These are phyloP conservation scores for Hsuehochloa calcarea DNA, from an alignment of 176 grass and related monocot species.

Conservation along the genomic window DNA sequence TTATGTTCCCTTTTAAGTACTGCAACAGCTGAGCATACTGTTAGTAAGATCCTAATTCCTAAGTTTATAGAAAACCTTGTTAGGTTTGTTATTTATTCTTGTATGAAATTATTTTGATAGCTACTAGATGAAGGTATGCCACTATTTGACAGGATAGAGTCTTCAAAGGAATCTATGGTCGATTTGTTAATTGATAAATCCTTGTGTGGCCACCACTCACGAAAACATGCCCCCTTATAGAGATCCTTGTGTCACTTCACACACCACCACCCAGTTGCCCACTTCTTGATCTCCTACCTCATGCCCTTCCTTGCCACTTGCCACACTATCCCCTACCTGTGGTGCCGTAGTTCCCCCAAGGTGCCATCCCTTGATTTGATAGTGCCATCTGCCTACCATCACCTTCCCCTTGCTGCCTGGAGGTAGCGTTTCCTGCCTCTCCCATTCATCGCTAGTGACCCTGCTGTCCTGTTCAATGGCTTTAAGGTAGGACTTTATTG, in stretches of 20 bases:
- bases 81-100: not conserved
- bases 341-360: not conserved
- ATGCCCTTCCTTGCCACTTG: not conserved
- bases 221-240: not conserved
- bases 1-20: not conserved
- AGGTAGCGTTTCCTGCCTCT: not conserved
- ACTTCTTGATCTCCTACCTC: not conserved
- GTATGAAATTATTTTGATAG: not conserved
- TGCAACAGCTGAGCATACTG: not conserved
- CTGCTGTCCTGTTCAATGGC: not conserved
- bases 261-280: not conserved
- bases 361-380: not conserved
- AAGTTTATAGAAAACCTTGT: not conserved
- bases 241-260: not conserved
- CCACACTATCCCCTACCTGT: not conserved
- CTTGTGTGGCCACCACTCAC: not conserved
- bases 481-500: not conserved
- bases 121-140: not conserved
- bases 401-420: not conserved
- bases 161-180: not conserved
- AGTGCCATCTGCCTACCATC: not conserved
- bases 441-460: not conserved
- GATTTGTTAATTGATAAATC: not conserved
- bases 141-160: not conserved
- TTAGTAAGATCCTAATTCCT: not conserved